Evolutionary conservation across 257 asterid species (phyloP).

Genomic region (Solanum bulbocastanum): DNA sequence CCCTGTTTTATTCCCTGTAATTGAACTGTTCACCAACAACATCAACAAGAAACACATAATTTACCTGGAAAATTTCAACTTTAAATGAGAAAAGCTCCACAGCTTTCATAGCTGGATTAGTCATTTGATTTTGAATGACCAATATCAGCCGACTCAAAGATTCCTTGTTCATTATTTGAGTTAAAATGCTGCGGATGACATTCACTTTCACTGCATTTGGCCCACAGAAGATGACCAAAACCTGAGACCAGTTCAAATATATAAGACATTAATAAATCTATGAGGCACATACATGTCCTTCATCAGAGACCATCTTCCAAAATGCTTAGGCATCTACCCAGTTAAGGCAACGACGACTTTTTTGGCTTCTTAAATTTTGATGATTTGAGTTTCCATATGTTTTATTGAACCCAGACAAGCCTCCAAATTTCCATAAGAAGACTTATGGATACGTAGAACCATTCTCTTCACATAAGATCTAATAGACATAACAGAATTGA

Average conservation of each 20-base stretch:
- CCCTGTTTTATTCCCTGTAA: not conserved
- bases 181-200: constrained; percentile 36
- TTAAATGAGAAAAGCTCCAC: constrained; percentile 43
- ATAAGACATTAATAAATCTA: not conserved
- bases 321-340: not conserved
- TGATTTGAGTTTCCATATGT: not conserved
- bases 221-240: constrained; percentile 50
- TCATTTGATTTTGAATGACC: constrained; percentile 48
- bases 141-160: constrained; percentile 45
- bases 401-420: not conserved
- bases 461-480: not conserved
- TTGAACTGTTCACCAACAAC: not conserved
- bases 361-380: not conserved
- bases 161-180: constrained; percentile 30
- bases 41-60: not conserved
- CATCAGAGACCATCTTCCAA: not conserved
- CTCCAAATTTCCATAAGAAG: not conserved
- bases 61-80: constrained; percentile 76
- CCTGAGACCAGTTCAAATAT: constrained; percentile 26
- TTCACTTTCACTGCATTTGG: constrained; percentile 40
- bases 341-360: not conserved
- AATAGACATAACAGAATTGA: not conserved
- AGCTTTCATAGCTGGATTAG: constrained; percentile 62
- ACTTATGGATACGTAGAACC: not conserved
- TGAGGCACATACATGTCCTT: not conserved